Evolutionary conservation across 2,329 filamentous ascomycete genomes (phyloP).

Genomic region (Cryphonectria radicalis): DNA sequence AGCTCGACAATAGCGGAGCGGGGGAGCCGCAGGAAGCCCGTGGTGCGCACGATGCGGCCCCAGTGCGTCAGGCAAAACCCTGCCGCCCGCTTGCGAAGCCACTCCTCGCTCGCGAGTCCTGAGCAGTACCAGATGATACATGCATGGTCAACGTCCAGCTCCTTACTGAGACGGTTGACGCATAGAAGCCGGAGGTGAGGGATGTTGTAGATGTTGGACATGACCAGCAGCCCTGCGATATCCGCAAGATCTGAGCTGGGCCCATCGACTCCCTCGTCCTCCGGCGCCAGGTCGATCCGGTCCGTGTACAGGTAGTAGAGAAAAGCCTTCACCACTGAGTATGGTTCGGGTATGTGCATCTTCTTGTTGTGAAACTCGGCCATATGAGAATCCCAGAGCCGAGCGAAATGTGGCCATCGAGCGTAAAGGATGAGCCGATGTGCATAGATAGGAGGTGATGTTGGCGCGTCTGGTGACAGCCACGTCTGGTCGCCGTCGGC

Average conservation of each 20-base stretch:
- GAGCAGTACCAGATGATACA: conserved; percentile 97
- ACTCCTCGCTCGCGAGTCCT: conserved; percentile 86
- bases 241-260: conserved; percentile 81
- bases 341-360: conserved; percentile 97
- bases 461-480: conserved; percentile 65
- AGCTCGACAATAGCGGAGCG: conserved; percentile 84
- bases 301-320: conserved; percentile 97
- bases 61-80: conserved; percentile 91
- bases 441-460: conserved; percentile 86
- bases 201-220: conserved; percentile 98
- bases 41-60: conserved; percentile 89
- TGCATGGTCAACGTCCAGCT: conserved; percentile 92
- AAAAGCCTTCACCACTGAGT: conserved; percentile 91
- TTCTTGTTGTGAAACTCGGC: conserved; percentile 94
- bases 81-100: conserved; percentile 87
- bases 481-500: conserved; percentile 53
- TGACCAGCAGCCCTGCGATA: conserved; percentile 91
- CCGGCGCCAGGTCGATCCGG: conserved; percentile 67
- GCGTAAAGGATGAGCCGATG: conserved; percentile 93
- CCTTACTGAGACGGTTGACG: conserved; percentile 85
- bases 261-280: conserved; percentile 56
- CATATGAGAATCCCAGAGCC: conserved; percentile 93
- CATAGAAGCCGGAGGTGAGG: conserved; percentile 89
- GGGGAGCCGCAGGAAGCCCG: conserved; percentile 81
- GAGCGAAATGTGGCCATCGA: conserved; percentile 94